Conservation (phyloP, 176 grass and related monocot species). For the Cenchrus fungigraminus region DNA sequence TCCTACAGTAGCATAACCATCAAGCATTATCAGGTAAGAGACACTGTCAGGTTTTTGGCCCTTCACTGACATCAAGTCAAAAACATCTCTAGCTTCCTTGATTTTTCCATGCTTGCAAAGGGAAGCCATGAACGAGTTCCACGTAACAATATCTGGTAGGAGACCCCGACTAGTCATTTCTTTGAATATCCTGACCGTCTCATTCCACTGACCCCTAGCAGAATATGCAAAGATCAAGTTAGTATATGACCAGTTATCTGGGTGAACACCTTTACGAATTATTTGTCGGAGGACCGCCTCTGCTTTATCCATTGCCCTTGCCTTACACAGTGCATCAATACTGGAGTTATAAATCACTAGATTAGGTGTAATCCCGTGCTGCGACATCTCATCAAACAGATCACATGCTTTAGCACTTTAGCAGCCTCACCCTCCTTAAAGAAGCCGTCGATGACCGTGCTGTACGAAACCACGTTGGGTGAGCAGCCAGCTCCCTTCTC, state of each 20-base stretch:
- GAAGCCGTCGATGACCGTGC: constrained; percentile 19
- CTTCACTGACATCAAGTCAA: constrained; percentile 28
- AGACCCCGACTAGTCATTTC: constrained; percentile 22
- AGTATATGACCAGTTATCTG: neutral
- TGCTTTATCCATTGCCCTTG: neutral
- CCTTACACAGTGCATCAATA: constrained; percentile 32
- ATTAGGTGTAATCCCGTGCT: neutral
- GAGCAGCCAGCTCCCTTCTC: neutral
- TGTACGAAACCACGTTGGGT: constrained; percentile 15
- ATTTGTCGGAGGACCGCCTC: neutral
- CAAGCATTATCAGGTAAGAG: neutral
- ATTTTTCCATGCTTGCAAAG: constrained; percentile 37
- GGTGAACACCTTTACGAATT: neutral
- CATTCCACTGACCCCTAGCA: constrained; percentile 4
- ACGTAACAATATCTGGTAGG: neutral
- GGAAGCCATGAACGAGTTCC: neutral
- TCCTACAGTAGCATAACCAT: neutral
- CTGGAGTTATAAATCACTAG: constrained; percentile 24
- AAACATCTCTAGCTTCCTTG: constrained; percentile 26
- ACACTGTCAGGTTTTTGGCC: neutral
- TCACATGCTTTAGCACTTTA: too few species aligned
- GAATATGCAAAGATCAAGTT: constrained; percentile 31
- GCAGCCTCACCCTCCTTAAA: constrained; percentile 17
- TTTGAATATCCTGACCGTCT: constrained; percentile 7
- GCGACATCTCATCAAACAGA: constrained; percentile 22